Percentiles rank a stretch among this genome's conserved stretches.
Conservation (phyloP, 306 rosid species). For the Malus fusca region DNA sequence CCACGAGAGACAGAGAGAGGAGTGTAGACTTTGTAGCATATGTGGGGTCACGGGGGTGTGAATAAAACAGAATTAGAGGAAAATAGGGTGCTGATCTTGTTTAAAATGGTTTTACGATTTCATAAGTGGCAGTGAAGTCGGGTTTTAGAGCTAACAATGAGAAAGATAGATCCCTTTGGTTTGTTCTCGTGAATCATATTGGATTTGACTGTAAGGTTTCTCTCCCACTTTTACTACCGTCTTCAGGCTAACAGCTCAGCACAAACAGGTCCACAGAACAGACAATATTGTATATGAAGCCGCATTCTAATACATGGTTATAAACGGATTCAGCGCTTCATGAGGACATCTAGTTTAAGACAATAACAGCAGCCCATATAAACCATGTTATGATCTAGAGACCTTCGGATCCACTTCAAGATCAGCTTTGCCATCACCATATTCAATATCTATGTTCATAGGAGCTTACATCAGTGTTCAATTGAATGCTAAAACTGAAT, state of each 20-base stretch:
- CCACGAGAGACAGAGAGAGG: no score
- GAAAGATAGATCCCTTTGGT: background rate
- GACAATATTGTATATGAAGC: background rate
- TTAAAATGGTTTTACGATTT: background rate
- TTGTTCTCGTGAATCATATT: background rate
- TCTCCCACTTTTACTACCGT: background rate
- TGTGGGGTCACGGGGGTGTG: no score
- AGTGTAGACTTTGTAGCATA: no score
- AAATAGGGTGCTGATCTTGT: background rate
- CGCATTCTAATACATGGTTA: background rate
- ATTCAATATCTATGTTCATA: background rate
- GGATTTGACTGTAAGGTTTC: background rate
- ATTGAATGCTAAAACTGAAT: background rate
- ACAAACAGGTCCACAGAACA: background rate
- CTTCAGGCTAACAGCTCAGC: background rate
- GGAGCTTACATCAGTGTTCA: background rate
- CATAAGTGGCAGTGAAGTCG: background rate
- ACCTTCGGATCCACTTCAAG: background rate
- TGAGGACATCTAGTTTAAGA: background rate
- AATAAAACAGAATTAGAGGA: background rate
- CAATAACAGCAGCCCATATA: background rate
- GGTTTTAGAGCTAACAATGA: background rate
- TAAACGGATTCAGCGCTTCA: background rate
- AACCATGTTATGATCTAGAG: background rate
- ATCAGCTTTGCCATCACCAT: background rate